These are phyloP conservation scores for Chlorella sp. DNA, from an alignment of 139 green algal species.

Conservation along the genomic window DNA sequence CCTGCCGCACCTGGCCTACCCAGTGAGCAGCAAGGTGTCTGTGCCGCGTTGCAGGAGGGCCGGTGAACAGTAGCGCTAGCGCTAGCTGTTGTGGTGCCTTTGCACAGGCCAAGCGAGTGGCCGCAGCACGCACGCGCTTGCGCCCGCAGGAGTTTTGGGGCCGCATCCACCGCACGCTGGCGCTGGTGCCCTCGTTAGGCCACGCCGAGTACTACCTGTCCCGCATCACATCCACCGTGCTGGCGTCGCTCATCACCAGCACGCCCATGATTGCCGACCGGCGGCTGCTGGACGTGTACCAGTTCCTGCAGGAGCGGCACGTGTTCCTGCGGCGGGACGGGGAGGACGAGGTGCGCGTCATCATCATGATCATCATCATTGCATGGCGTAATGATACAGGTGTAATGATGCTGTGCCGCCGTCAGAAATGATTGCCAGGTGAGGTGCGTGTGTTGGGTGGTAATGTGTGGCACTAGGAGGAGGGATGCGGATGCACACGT, in stretches of 20 bases:
- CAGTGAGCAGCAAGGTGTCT: no score
- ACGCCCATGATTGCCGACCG: conserved; percentile 28
- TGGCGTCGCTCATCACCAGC: conserved; percentile 1
- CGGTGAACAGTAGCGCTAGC: no score
- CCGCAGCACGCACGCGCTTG: neutral
- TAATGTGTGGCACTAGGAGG: no score
- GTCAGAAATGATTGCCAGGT: no score
- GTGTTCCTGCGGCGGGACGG: conserved; percentile 26
- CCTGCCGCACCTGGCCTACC: conserved; percentile 19
- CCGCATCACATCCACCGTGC: conserved; percentile 26
- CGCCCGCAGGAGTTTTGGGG: conserved; percentile 24
- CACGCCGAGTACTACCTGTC: conserved; percentile 31
- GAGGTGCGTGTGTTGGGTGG: neutral
- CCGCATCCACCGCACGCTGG: conserved; percentile 14
- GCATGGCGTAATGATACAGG: neutral
- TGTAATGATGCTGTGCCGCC: neutral
- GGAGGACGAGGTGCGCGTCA: conserved; percentile 22
- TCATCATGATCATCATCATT: neutral
- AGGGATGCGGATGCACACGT: neutral
- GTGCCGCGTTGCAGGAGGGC: no score
- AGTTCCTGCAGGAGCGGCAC: conserved; percentile 20
- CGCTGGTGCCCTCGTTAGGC: conserved; percentile 34
- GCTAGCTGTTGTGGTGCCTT: neutral
- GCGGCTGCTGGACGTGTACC: conserved; percentile 28
- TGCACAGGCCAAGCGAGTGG: neutral